Base-by-base conservation (phyloP, 371 early-diverging fungal genomes). In the Mitosporidium daphniae region DNA sequence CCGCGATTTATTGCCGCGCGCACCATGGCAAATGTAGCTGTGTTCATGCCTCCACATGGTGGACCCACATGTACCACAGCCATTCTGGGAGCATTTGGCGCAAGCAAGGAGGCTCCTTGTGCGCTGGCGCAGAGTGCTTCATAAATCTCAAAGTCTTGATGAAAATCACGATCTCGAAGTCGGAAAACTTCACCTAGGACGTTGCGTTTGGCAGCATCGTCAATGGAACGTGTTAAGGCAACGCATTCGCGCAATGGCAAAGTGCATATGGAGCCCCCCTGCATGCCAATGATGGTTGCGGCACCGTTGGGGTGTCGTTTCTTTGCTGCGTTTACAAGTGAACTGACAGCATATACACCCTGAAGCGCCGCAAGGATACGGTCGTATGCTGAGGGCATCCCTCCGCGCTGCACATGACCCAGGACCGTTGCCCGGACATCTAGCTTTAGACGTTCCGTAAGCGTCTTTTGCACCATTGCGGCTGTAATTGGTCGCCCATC, bases 371-470 rank as follows among this genome's bases (percentile, higher is more conserved):
- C 56, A 34, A 82, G 42, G 35, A 72, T 66, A 31, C 94, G 63
- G 45, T 97, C 98, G 40, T 53, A 68, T 13, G 71, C 69, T 31
- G 68, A 62, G 10, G 98, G 89, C 1, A 62, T 51, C 8, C 98
- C 98, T 32, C 95, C 98, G 27, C 98, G 61, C 50, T 97, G 95
- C 8, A 89, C 69, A 38, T 97, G 98, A 8, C 98, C 98, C 17
- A 97, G 47, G 14, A 60, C 73, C 2, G 93, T 74, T 18, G 77
- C 66, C 11, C 94, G 59, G 3, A 80, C 74, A 35, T 94, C 93
- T 25, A 80, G 50, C n/a, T 59, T 58, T 14, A 72, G 45, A 9
- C 61, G 48, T 5, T 62, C 51, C 7, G 57, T 51, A 25, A 97
- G 42, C 16, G 72, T 53, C 20, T 75, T 55, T 33, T 61, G 62